Conservation (phyloP, 495 filamentous ascomycete species). For the Alectoria sarmentosa region DNA sequence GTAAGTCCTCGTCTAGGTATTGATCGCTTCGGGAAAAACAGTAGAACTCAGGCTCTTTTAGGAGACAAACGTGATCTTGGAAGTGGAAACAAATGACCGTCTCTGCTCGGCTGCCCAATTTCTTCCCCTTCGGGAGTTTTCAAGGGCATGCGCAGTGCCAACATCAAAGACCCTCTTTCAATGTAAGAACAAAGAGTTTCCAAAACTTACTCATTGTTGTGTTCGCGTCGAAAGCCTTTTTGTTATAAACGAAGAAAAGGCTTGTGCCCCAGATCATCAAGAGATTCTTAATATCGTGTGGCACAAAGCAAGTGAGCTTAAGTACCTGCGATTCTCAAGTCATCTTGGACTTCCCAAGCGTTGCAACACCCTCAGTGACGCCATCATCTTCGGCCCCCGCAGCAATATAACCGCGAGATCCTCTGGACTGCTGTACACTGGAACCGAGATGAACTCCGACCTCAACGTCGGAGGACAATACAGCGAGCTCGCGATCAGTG, state of each 20-base stretch:
- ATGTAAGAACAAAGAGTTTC: neutral
- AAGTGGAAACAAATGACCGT: no score
- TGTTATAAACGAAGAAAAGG: neutral
- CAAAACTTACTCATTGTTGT: neutral
- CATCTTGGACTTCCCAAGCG: neutral
- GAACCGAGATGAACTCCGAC: neutral
- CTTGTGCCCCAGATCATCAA: neutral
- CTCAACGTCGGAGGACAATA: neutral
- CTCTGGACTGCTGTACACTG: neutral
- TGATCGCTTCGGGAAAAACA: no score
- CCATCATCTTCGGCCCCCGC: neutral
- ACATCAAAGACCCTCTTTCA: no score
- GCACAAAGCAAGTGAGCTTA: neutral
- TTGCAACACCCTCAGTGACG: neutral
- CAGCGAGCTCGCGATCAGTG: neutral
- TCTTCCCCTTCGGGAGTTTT: no score
- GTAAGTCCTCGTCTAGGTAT: no score
- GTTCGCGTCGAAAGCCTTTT: neutral
- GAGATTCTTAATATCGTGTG: neutral
- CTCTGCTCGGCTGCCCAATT: no score
- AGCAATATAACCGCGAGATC: neutral
- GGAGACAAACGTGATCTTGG: no score
- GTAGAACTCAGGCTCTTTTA: no score
- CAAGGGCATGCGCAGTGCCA: no score
- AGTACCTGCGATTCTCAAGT: neutral